These are phyloP conservation scores for Epichloe baconii DNA, from an alignment of 2,329 filamentous ascomycete genomes.

Conservation along the genomic window DNA sequence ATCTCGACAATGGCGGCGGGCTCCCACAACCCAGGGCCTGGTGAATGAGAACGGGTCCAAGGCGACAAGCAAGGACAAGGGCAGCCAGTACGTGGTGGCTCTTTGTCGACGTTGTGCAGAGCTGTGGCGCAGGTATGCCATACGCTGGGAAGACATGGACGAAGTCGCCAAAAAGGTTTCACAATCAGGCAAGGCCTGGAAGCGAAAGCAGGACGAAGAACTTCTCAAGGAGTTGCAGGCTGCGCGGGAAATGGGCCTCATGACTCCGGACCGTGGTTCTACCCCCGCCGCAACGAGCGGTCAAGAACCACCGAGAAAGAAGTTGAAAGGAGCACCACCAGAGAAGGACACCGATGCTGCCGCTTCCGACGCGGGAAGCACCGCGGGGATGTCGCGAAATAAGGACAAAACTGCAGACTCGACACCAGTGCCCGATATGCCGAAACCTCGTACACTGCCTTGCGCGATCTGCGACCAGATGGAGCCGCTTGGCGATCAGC, in stretches of 20 bases:
- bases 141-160: slow-evolving; percentile 90
- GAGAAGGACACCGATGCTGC: slow-evolving; percentile 38
- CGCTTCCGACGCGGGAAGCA: slow-evolving; percentile 31
- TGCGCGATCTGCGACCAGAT: slow-evolving; percentile 74
- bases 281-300: slow-evolving; percentile 17
- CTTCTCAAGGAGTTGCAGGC: slow-evolving; percentile 59
- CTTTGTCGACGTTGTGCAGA: slow-evolving; percentile 84
- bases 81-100: slow-evolving; percentile 60
- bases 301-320: slow-evolving; percentile 50
- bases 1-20: slow-evolving; percentile 84
- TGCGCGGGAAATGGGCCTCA: slow-evolving; percentile 44
- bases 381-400: slow-evolving; percentile 34
- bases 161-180: slow-evolving; percentile 85
- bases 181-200: slow-evolving; percentile 67
- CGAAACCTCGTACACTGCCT: slow-evolving; percentile 64
- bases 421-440: slow-evolving; percentile 58
- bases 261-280: slow-evolving; percentile 30
- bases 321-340: slow-evolving; percentile 38
- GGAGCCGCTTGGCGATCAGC: slow-evolving; percentile 58
- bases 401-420: slow-evolving; percentile 44
- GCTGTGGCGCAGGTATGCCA: slow-evolving; percentile 89
- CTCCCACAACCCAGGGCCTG: slow-evolving; percentile 62
- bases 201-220: slow-evolving; percentile 84
- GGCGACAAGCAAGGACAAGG: slow-evolving; percentile 61
- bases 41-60: slow-evolving; percentile 48